Evolutionary conservation across 148 eudicot genomes (phyloP).

Genomic region (Fagopyrum homotropicum): DNA sequence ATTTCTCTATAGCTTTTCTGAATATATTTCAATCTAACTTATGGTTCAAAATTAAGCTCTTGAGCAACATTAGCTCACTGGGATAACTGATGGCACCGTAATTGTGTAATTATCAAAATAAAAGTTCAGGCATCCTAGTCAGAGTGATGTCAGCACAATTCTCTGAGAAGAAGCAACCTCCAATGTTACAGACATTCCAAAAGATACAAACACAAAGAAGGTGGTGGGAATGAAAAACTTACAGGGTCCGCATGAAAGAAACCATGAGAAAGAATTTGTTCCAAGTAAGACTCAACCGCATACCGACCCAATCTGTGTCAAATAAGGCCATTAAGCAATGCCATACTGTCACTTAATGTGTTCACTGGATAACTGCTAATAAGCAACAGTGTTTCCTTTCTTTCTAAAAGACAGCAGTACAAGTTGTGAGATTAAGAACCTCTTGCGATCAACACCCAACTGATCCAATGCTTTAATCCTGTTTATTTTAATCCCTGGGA

Average conservation of each 20-base stretch:
- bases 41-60: background rate
- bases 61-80: background rate
- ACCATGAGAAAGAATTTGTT: conserved; percentile 87
- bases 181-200: background rate
- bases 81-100: background rate
- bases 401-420: background rate
- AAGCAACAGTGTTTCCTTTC: background rate
- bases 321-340: background rate
- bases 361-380: background rate
- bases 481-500: conserved; percentile 97
- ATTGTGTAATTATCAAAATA: background rate
- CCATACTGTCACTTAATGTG: background rate
- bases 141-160: background rate
- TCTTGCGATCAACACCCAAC: conserved; percentile 92
- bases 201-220: background rate
- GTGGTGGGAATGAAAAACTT: conserved; percentile 26
- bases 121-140: background rate
- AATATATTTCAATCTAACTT: background rate
- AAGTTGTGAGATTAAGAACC: conserved; percentile 32
- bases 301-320: conserved; percentile 77
- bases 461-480: conserved; percentile 90
- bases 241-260: conserved; percentile 99
- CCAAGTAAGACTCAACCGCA: conserved; percentile 97
- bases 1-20: background rate
- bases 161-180: background rate